These are phyloP conservation scores for Flaveria ramosissima DNA, from an alignment of 129 eudicot species.

Conservation along the genomic window DNA sequence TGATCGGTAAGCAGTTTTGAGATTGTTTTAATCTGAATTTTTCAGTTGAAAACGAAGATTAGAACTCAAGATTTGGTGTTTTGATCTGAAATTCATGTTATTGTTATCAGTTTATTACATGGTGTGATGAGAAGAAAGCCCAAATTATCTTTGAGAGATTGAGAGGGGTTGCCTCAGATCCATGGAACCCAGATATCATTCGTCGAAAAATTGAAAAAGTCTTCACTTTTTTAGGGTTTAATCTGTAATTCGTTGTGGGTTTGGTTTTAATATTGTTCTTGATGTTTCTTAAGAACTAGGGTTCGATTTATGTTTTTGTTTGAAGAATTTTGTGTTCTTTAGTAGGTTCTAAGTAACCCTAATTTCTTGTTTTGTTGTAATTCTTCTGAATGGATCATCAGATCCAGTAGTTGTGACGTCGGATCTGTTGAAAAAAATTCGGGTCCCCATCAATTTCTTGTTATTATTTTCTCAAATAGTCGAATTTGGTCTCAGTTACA, in stretches of 20 bases:
- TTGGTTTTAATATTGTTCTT: constrained; percentile 31
- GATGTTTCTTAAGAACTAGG: constrained; percentile 29
- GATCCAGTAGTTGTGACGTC: constrained; percentile 36
- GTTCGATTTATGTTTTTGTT: constrained; percentile 25
- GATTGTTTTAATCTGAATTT: constrained; percentile 18
- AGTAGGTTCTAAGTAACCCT: constrained; percentile 22
- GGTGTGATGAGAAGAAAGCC: constrained; percentile 29
- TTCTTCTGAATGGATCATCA: constrained; percentile 28
- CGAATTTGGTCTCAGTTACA: constrained; percentile 12
- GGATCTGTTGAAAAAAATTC: constrained; percentile 44
- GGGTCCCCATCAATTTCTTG: not conserved
- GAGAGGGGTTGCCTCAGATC: constrained; percentile 59
- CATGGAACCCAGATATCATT: constrained; percentile 50
- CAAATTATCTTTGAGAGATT: constrained; percentile 42
- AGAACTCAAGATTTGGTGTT: not conserved
- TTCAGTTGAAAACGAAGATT: not conserved
- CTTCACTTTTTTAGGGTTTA: constrained; percentile 37
- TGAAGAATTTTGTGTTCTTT: constrained; percentile 24
- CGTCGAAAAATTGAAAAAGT: constrained; percentile 34
- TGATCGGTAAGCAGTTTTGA: constrained; percentile 52
- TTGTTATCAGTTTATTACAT: constrained; percentile 11
- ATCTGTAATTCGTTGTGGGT: constrained; percentile 50
- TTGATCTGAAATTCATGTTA: not conserved
- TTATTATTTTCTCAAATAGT: not conserved
- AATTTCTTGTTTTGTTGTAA: constrained; percentile 25